Percentiles rank a stretch among this genome's conserved stretches.
These are phyloP conservation scores for Eimeria praecox DNA, from an alignment of 169 alveolate species.

Conservation along the genomic window DNA sequence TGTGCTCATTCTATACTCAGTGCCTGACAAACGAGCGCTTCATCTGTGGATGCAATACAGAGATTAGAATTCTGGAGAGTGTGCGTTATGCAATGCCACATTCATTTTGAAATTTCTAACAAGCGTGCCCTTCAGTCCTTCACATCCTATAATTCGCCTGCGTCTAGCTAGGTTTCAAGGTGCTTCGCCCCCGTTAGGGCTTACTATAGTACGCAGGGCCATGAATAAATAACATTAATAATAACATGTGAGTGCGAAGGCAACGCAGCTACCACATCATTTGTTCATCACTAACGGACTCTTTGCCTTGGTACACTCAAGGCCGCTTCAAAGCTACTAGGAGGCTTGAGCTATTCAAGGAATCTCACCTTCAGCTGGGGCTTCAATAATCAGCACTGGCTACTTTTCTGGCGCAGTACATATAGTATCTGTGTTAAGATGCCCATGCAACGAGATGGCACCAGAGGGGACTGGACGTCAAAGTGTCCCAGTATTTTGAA, in stretches of 20 bases:
- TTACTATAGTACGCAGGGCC: neutral
- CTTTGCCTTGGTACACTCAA: neutral
- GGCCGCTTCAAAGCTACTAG: neutral
- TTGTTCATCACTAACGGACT: neutral
- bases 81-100: neutral
- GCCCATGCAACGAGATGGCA: neutral
- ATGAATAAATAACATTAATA: too few species aligned
- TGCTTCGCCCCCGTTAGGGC: neutral
- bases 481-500: neutral
- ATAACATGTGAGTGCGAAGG: neutral
- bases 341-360: neutral
- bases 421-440: neutral
- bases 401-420: neutral
- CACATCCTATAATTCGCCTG: neutral
- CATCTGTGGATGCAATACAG: neutral
- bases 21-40: neutral
- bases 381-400: neutral
- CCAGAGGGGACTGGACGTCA: neutral
- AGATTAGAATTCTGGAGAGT: neutral
- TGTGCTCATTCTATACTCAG: neutral
- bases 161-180: neutral
- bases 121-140: neutral
- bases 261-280: neutral
- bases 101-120: too few species aligned
- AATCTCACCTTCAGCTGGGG: neutral